These are phyloP conservation scores for Tetrapyrgos nigripes DNA, from an alignment of 1,284 basidiomycete genomes.

Conservation along the genomic window DNA sequence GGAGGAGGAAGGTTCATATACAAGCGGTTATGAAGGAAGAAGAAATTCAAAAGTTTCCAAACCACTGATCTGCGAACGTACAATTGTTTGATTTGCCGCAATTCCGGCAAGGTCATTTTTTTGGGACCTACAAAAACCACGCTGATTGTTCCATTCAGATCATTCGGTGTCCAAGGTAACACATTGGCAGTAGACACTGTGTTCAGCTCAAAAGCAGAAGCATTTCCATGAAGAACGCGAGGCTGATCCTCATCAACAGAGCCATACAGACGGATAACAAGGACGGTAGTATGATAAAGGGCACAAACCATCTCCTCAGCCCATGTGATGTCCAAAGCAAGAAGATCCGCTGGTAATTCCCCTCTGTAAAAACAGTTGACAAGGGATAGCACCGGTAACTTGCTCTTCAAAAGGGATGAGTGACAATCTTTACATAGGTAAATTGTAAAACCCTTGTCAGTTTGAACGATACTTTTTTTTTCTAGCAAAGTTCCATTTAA, in stretches of 20 bases:
- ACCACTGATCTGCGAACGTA: constrained; percentile 1
- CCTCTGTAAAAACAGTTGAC: no score
- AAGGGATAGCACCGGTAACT: no score
- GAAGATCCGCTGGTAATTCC: no score
- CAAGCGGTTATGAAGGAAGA: background rate
- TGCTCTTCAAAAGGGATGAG: no score
- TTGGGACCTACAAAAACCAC: constrained; percentile 31
- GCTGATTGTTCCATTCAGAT: constrained; percentile 27
- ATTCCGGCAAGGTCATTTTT: constrained; percentile 13
- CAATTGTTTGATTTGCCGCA: constrained; percentile 13
- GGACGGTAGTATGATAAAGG: constrained; percentile 22
- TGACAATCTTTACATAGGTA: no score
- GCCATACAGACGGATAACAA: constrained; percentile 20
- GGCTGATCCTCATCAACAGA: background rate
- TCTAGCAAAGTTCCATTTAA: no score
- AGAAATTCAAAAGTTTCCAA: background rate
- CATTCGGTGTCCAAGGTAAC: constrained; percentile 24
- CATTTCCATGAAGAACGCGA: constrained; percentile 14
- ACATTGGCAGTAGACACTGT: constrained; percentile 27
- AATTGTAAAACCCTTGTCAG: no score
- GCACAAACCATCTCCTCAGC: constrained; percentile 28
- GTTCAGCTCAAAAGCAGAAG: constrained; percentile 21
- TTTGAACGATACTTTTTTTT: no score
- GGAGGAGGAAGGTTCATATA: constrained; percentile 11
- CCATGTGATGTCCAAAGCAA: no score